phyloP scores from a whole-genome alignment of 768 basidiomycete species.

The Termitomyces sp. region DNA sequence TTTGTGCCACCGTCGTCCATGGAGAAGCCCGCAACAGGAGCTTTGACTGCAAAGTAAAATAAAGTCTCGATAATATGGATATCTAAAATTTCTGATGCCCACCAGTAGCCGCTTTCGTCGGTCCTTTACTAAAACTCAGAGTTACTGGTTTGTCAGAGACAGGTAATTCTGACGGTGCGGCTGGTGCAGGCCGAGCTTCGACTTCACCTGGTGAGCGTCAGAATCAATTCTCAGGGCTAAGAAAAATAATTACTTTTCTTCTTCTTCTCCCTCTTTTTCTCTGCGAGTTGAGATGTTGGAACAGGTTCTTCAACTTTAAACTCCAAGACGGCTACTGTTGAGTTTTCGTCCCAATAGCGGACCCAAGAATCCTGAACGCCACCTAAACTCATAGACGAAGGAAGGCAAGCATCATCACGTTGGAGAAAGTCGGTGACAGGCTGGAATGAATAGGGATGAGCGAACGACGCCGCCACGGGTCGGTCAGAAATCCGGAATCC shows the following conservation, averaged over 20 bases:
- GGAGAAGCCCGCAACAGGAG: conserved; percentile 61
- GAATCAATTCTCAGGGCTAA: neutral
- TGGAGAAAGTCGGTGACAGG: conserved; percentile 70
- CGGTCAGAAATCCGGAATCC: conserved; percentile 91
- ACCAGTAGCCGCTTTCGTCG: conserved; percentile 30
- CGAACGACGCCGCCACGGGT: conserved; percentile 90
- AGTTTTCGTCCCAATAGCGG: conserved; percentile 90
- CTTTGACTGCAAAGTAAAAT: conserved; percentile 25
- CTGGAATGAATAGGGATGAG: conserved; percentile 88
- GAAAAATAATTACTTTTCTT: conserved; percentile 37
- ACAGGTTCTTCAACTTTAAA: conserved; percentile 70
- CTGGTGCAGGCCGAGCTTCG: conserved; percentile 33
- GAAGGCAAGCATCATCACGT: conserved; percentile 74
- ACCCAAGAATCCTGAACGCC: conserved; percentile 74
- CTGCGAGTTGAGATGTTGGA: conserved; percentile 30
- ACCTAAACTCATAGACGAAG: conserved; percentile 65
- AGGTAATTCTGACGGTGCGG: conserved; percentile 64
- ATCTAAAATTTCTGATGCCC: neutral
- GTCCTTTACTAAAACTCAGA: conserved; percentile 64
- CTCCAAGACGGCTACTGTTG: conserved; percentile 70
- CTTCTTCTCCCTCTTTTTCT: conserved; percentile 59
- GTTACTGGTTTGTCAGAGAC: conserved; percentile 81
- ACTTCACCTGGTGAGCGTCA: conserved; percentile 9
- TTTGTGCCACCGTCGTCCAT: conserved; percentile 49
- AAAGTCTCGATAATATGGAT: neutral